Evolutionary conservation across 495 filamentous ascomycete genomes (phyloP).

Genomic region (Penicillium salamii): DNA sequence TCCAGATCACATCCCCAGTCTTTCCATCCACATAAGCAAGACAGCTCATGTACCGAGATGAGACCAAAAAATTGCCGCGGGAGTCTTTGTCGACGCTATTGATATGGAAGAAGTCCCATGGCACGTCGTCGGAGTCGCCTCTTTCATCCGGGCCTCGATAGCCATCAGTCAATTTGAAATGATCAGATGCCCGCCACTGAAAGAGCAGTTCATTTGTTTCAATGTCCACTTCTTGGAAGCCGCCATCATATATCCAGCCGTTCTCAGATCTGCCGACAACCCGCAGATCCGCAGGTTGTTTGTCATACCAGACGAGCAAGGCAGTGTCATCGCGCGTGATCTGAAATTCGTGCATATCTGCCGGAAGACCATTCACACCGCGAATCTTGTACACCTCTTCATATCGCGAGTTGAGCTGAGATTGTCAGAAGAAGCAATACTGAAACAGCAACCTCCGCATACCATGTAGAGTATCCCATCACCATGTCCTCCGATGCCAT

Average conservation of each 20-base stretch:
- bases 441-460: conserved; percentile 4
- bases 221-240: conserved; percentile 50
- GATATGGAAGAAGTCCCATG: conserved; percentile 50
- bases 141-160: conserved; percentile 18
- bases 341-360: conserved; percentile 46
- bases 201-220: conserved; percentile 41
- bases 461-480: conserved; percentile 51
- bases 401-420: conserved; percentile 48
- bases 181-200: conserved; percentile 41
- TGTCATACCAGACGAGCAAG: conserved; percentile 49
- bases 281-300: conserved; percentile 37
- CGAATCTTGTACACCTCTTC: conserved; percentile 40
- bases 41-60: conserved; percentile 36
- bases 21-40: conserved; percentile 34
- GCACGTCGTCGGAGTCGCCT: conserved; percentile 20
- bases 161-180: conserved; percentile 30
- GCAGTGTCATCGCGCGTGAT: conserved; percentile 49
- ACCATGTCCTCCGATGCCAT: conserved; percentile 45
- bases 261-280: conserved; percentile 34
- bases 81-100: conserved; percentile 44
- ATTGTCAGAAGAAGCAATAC: not conserved
- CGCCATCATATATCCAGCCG: conserved; percentile 52
- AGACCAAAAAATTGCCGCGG: conserved; percentile 43
- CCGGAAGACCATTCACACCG: conserved; percentile 29
- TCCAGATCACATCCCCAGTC: conserved; percentile 40